Evolutionary conservation across 164 flowering plant genomes (phyloP).

Genomic region (Platanus orientalis): DNA sequence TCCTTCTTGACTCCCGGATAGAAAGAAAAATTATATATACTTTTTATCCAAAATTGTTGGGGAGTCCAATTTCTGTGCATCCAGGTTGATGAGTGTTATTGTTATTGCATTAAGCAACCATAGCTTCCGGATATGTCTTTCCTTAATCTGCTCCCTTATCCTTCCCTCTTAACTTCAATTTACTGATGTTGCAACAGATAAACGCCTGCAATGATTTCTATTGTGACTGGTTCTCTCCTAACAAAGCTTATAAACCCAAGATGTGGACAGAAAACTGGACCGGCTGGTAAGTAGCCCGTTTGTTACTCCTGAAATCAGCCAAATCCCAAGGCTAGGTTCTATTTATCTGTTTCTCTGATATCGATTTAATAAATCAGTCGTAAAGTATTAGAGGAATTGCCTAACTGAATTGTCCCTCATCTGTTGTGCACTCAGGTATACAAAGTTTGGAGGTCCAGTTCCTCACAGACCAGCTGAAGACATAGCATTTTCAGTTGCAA

Average conservation of each 20-base stretch:
- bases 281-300: conserved; percentile 62
- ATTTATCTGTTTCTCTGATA: no score
- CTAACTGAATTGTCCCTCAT: neutral
- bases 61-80: neutral
- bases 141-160: neutral
- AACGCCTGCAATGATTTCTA: conserved; percentile 98
- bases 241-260: conserved; percentile 89
- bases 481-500: conserved; percentile 90
- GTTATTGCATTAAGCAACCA: neutral
- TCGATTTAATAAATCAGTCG: neutral
- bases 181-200: conserved; percentile 45
- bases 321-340: no score
- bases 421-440: conserved; percentile 51
- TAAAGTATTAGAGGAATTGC: neutral
- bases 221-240: conserved; percentile 93
- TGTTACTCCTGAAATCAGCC: neutral
- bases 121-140: neutral
- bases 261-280: conserved; percentile 99
- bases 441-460: conserved; percentile 90
- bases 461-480: conserved; percentile 93
- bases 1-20: neutral
- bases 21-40: neutral
- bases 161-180: neutral
- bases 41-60: neutral
- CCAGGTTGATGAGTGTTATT: neutral